Evolutionary conservation across 164 flowering plant species (phyloP).

Genomic region (Kingdonia uniflora): DNA sequence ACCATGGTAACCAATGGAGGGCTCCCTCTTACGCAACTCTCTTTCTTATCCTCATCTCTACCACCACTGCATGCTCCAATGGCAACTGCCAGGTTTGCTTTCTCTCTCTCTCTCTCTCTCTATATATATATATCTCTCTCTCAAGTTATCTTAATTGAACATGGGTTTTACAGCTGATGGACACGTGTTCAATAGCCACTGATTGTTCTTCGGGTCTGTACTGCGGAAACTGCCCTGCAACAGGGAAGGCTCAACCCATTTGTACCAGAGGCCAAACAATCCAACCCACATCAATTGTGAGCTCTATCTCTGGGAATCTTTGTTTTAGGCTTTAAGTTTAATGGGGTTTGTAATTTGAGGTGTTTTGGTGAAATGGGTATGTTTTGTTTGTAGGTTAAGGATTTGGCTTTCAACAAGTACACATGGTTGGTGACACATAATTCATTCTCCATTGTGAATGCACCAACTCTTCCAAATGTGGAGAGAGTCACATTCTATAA

Average conservation of each 20-base stretch:
- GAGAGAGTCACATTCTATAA: slow-evolving; percentile 81
- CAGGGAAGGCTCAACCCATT: slow-evolving; percentile 46
- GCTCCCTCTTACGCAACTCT: not conserved
- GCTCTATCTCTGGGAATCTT: slow-evolving; percentile 5
- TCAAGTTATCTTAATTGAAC: not conserved
- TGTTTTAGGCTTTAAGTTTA: not conserved
- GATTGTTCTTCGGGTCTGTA: slow-evolving; percentile 77
- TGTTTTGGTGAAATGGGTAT: slow-evolving; percentile 1
- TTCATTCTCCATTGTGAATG: slow-evolving; percentile 75
- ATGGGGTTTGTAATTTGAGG: slow-evolving; percentile 1
- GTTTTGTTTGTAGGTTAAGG: slow-evolving; percentile 37
- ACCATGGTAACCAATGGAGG: no score
- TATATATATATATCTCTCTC: no score
- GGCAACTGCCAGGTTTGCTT: slow-evolving; percentile 58
- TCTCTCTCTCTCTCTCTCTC: no score
- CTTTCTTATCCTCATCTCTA: not conserved
- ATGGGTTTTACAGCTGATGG: slow-evolving; percentile 41
- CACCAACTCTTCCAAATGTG: slow-evolving; percentile 57
- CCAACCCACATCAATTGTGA: slow-evolving; percentile 62
- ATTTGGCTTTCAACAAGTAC: slow-evolving; percentile 93
- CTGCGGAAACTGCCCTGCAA: slow-evolving; percentile 81
- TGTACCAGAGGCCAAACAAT: slow-evolving; percentile 79
- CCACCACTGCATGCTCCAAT: slow-evolving; percentile 34
- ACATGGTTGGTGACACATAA: slow-evolving; percentile 93
- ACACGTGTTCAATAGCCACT: slow-evolving; percentile 45